Conservation (phyloP, 768 basidiomycete genomes). For the Podaxis sp. region DNA sequence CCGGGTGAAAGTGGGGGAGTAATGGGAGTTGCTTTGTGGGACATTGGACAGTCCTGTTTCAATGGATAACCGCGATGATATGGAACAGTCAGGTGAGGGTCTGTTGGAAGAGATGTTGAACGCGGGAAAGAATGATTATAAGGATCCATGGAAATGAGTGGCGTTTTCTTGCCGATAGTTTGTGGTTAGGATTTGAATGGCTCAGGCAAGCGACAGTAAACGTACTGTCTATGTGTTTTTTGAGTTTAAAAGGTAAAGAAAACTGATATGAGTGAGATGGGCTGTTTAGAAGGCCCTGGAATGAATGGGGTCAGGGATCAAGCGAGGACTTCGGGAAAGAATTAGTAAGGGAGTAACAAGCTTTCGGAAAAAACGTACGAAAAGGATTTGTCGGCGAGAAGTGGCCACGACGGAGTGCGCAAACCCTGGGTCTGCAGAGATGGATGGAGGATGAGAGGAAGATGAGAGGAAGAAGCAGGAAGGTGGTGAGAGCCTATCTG, state of each 20-base stretch:
- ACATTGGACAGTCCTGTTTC: constrained; percentile 2
- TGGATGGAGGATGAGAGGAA: background rate
- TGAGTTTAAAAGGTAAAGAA: background rate
- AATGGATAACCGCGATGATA: constrained; percentile 1
- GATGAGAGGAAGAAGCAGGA: background rate
- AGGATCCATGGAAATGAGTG: constrained; percentile 13
- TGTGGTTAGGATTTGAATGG: background rate
- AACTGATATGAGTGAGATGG: background rate
- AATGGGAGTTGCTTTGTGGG: constrained; percentile 16
- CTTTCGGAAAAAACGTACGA: background rate
- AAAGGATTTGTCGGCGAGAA: background rate
- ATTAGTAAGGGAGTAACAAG: background rate
- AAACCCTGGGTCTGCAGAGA: background rate
- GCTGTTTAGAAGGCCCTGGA: constrained; percentile 8
- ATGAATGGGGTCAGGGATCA: constrained; percentile 9
- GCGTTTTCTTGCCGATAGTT: background rate
- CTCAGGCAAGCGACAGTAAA: background rate
- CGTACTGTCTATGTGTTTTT: background rate
- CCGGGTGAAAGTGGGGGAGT: constrained; percentile 21
- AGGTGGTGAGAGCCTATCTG: constrained; percentile 10
- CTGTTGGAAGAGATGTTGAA: constrained; percentile 30
- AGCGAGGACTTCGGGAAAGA: constrained; percentile 1
- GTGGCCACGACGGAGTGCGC: background rate
- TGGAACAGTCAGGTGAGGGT: constrained; percentile 9
- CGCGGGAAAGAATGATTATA: constrained; percentile 25